A percentile compares a stretch with the other conserved stretches of the same genome.
phyloP scores from a whole-genome alignment of 495 filamentous ascomycete species.

The Rhypophila decipiens region DNA sequence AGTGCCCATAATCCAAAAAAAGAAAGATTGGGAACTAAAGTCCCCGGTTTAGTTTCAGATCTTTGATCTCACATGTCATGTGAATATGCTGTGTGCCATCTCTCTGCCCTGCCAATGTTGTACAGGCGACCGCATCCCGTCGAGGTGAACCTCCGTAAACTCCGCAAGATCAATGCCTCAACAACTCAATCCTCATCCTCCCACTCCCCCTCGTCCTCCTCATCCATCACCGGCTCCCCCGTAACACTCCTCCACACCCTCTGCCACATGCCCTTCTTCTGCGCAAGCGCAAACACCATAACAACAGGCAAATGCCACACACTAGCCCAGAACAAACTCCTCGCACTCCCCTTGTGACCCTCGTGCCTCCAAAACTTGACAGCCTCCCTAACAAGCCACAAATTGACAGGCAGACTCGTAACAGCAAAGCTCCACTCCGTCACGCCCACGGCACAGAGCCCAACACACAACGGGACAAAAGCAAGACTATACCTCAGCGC shows the following conservation, averaged over 20 bases:
- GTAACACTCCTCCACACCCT: constrained; percentile 66
- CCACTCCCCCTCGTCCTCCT: constrained; percentile 39
- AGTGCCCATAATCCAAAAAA: no score
- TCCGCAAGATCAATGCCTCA: no score
- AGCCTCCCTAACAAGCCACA: constrained; percentile 79
- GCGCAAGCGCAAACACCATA: constrained; percentile 82
- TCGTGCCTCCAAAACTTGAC: constrained; percentile 73
- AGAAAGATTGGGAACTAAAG: no score
- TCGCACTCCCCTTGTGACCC: constrained; percentile 73
- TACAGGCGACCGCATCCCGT: no score
- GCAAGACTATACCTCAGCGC: constrained; percentile 80
- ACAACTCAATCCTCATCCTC: constrained; percentile 17
- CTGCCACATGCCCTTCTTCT: constrained; percentile 93
- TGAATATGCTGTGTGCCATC: no score
- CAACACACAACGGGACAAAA: constrained; percentile 83
- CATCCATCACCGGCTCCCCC: constrained; percentile 46
- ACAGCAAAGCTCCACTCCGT: constrained; percentile 84
- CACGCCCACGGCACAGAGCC: constrained; percentile 70
- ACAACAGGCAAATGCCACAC: constrained; percentile 94
- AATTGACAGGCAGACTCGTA: constrained; percentile 75
- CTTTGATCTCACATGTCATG: no score
- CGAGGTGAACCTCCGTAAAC: no score
- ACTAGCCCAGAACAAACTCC: constrained; percentile 91
- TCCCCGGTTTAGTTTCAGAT: no score
- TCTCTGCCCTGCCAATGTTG: no score